Base-by-base conservation (phyloP, 371 early-diverging fungal genomes). In the Mortierella sp. region DNA sequence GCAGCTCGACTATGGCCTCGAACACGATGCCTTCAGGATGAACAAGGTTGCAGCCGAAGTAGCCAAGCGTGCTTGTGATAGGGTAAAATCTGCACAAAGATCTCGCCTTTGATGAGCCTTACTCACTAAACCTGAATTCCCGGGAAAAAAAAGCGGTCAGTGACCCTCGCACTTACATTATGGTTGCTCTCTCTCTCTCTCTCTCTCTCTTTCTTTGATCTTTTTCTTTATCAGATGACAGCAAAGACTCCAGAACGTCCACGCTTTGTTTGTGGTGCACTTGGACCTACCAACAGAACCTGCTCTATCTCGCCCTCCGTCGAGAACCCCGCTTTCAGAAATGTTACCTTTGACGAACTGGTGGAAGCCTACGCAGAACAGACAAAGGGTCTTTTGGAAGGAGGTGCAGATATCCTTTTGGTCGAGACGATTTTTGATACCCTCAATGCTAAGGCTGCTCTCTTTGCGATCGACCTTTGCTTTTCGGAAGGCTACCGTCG, bases 381-480 rank as follows among this genome's bases (percentile, higher is more conserved):
- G 82, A 86, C 88, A 26, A 90, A 92, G 60, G 97, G 96, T 67
- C 86, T 97, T 19, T 84, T 97, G 72, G 97, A 97, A 74, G 97
- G 97, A 70, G 97, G 97, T 7, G 82, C 94, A 2, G 97, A 97
- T 80, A 89, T 96, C 60, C 81, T 97, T 19, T 83, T 97, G 74
- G 95, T 97, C 0, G 97, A 97, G 81, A 97, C 97, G 28, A 95
- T 97, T 81, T 97, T 97, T 68, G 97, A 97, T 84, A 97, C 97
- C 23, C 82, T 96, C 28, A 97, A 97, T 72, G 95, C 96, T 60
- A 97, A 97, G 74, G 97, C 97, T 1, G 97, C 95, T 4, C 77
- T 97, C 21, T 97, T 86, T 83, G 97, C 97, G 15, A 93, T 97
- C 74, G 96, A 97, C 80, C 56, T 88, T 7, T 87, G 94, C 46